phyloP scores from a whole-genome alignment of 2,329 filamentous ascomycete species.

The Nemania serpens region DNA sequence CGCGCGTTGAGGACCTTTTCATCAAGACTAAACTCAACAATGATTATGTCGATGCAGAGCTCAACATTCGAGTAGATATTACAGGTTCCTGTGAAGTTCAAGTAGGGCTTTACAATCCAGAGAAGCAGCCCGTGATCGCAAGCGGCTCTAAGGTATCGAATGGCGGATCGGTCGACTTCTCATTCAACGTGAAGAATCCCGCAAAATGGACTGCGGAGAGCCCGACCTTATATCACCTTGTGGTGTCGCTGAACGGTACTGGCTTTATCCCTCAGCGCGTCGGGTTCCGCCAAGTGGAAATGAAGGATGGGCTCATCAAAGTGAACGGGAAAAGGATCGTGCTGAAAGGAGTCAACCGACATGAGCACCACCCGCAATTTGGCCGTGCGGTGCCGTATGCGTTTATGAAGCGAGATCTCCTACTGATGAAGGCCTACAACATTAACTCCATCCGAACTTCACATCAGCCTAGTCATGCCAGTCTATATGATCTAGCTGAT shows the following conservation, averaged over 20 bases:
- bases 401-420: conserved; percentile 59
- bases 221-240: conserved; percentile 58
- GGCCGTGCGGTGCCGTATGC: conserved; percentile 60
- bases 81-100: conserved; percentile 23
- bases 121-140: conserved; percentile 59
- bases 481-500: conserved; percentile 59
- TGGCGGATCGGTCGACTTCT: conserved; percentile 29
- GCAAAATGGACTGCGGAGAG: conserved; percentile 66
- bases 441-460: conserved; percentile 66
- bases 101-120: conserved; percentile 29
- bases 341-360: conserved; percentile 64
- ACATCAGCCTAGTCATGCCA: conserved; percentile 58
- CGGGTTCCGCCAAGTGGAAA: conserved; percentile 64
- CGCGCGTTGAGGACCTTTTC: conserved; percentile 61
- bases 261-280: conserved; percentile 52
- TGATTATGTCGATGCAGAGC: conserved; percentile 57
- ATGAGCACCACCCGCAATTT: conserved; percentile 63
- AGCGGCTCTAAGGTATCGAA: conserved; percentile 54
- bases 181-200: conserved; percentile 49
- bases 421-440: conserved; percentile 66
- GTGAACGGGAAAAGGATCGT: conserved; percentile 64
- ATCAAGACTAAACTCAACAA: conserved; percentile 58
- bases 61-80: conserved; percentile 47
- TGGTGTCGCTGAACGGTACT: conserved; percentile 23
- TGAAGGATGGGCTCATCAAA: conserved; percentile 58